Evolutionary conservation across 257 asterid species (phyloP).

Genomic region (Solanum boliviense): DNA sequence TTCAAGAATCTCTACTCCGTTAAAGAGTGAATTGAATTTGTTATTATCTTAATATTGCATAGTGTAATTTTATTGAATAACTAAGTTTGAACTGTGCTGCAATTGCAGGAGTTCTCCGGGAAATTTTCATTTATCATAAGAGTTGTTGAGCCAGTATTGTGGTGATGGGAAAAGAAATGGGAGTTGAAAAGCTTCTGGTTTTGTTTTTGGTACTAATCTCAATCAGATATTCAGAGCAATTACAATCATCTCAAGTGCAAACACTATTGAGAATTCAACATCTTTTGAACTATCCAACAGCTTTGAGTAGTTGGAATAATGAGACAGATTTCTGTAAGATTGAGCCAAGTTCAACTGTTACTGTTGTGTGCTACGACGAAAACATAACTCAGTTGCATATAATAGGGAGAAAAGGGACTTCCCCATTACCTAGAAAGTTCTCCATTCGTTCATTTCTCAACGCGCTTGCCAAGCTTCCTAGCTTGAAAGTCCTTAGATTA

Average conservation of each 20-base stretch:
- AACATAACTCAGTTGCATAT: slow-evolving; percentile 79
- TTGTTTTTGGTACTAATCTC: slow-evolving; percentile 23
- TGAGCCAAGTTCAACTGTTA: slow-evolving; percentile 39
- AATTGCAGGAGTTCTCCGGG: not conserved
- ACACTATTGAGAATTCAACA: slow-evolving; percentile 39
- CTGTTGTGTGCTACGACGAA: slow-evolving; percentile 61
- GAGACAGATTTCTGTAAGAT: slow-evolving; percentile 52
- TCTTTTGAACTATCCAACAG: slow-evolving; percentile 42
- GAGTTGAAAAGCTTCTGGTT: slow-evolving; percentile 2
- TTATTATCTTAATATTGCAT: not conserved
- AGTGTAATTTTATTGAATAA: not conserved
- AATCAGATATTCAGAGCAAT: slow-evolving; percentile 29
- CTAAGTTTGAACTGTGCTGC: not conserved
- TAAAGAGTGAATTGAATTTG: not conserved
- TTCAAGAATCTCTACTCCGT: not conserved
- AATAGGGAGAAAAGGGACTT: slow-evolving; percentile 29
- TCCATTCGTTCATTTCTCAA: slow-evolving; percentile 53
- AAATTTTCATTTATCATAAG: not conserved
- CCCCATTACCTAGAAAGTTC: slow-evolving; percentile 45
- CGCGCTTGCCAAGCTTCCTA: slow-evolving; percentile 39
- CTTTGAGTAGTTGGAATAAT: slow-evolving; percentile 27
- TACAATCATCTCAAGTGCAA: slow-evolving; percentile 37
- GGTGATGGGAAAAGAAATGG: not conserved
- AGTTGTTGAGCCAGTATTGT: not conserved
- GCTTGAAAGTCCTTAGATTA: slow-evolving; percentile 66